A percentile compares a stretch with the other conserved stretches of the same genome.
Evolutionary conservation across 345 rosid genomes (phyloP).

Genomic region (Gossypium herbaceum): DNA sequence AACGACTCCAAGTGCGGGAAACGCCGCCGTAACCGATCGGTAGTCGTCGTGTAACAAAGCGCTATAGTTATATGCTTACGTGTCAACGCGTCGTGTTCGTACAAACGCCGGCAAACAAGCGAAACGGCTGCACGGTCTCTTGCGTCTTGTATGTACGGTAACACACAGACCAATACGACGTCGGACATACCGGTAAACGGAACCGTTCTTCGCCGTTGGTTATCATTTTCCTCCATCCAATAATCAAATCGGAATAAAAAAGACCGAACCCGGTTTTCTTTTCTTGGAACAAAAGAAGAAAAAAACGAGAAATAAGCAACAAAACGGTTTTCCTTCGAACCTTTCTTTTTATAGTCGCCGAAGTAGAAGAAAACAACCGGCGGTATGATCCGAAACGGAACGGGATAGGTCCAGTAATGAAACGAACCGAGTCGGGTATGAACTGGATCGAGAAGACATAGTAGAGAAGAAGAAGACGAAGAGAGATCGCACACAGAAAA

Average conservation of each 20-base stretch:
- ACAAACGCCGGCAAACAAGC: conserved; percentile 71
- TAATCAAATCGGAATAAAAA: not conserved
- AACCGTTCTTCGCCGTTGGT: conserved; percentile 24
- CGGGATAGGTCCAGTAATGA: not conserved
- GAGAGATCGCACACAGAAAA: not conserved
- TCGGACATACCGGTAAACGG: conserved; percentile 34
- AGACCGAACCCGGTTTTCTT: not conserved
- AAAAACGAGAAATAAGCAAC: not conserved
- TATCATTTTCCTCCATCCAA: conserved; percentile 39
- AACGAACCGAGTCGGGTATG: not conserved
- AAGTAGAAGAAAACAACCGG: not conserved
- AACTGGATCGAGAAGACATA: not conserved
- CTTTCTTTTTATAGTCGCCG: not conserved
- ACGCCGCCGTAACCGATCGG: conserved; percentile 59
- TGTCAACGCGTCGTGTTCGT: conserved; percentile 65
- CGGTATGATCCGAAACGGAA: not conserved
- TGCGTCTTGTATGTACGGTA: conserved; percentile 65
- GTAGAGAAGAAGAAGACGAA: not conserved
- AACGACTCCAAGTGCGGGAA: conserved; percentile 68
- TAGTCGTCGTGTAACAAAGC: conserved; percentile 66
- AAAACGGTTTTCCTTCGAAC: not conserved
- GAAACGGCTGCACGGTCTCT: conserved; percentile 79
- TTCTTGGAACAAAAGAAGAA: not conserved
- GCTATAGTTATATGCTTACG: conserved; percentile 86
- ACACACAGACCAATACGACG: conserved; percentile 52